Evolutionary conservation across 1,284 basidiomycete genomes (phyloP), one percentile per base, ranked within the genome.

Genomic region (Puccinia triticina): DNA sequence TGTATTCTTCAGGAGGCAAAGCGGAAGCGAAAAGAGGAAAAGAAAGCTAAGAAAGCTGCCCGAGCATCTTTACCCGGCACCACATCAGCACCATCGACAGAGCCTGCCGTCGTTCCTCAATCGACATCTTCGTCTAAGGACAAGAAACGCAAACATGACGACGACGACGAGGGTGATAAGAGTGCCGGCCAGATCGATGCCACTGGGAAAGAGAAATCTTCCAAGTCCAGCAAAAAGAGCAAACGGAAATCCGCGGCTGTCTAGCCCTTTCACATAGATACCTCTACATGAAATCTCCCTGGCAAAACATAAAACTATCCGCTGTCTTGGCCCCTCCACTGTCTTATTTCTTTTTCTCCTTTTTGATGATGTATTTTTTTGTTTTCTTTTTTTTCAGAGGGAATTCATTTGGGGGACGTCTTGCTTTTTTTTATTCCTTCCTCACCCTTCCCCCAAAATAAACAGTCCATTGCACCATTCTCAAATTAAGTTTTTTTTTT

Each of bases 1-100:
- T 37, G 2, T 66, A n/a, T 43, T 18, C 11, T 26, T 66, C 59
- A 77, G 75, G 75, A 59, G 59, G 75, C 75, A 18, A 77, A 77
- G 26, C 55, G 59, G n/a, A 77, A 50, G n/a, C 55, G 75, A 43
- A 77, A 77, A 26, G 75, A 59, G 66, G 75, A 77, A 64, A 77
- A 77, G 59, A 77, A 77, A 46, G 75, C 75, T 0, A 59, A 55
- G 43, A 77, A 77, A 48, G 75, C 75, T 43, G 75, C 75, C 26
- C 34, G 75, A 23, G 59, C 55, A 26, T 61, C 75, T 12, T 55
- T 59, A 23, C 40, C 64, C 34, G 64, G 64, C 1, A 40, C 64
- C 14, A 43, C 37, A n/a, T 55, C 73, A 37, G 53, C 12, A 37
- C 32, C 64, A 32, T 37, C 64, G 34, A 40, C 64, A 66, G 64